Evolutionary conservation across 2,329 filamentous ascomycete species (phyloP), one percentile per base, ranked within the genome.

Genomic region (Lecanicillium sp.): DNA sequence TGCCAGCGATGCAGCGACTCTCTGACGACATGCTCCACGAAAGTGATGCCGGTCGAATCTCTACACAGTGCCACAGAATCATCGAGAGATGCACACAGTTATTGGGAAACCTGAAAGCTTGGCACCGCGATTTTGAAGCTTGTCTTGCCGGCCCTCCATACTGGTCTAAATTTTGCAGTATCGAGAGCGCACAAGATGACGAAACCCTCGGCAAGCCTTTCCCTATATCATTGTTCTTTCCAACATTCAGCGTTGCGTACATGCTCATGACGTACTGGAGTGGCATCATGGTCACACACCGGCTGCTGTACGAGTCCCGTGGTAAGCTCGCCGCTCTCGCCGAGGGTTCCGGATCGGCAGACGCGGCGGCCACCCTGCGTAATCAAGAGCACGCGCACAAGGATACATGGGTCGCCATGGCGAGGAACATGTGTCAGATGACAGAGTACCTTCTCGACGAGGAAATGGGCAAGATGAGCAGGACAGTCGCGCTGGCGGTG

Each of bases 201-300:
- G 24, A 35, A 12, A 37, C 17, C 11, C 24, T 20, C 27, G 50
- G 46, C 36, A 49, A 49, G 46, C 39, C 48, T 9, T 52, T 49
- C 19, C 50, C 50, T 6, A 27, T 50, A 2, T 46, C 50, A 8
- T 52, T 27, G 19, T 17, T 20, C 7, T 52, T 45, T 24, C 29
- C 46, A 8, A 30, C 36, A 21, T 49, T 52, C 20, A 19, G 38
- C 21, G 29, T 43, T 7, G 36, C 35, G 14, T 49, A 52, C 21
- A 14, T 52, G 12, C 32, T 52, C 26, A 52, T 46, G 21, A 52
- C 38, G 21, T 52, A 50, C 47, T 52, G 50, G 50, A 32, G 26
- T 12, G 50, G 41, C 17, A 26, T 38, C 23, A 46, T 49, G 36
- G 35, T 52, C 19, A 27, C 24, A 11, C 46, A 52, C 32, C 30